These are phyloP conservation scores for Schizosaccharomyces japonicus DNA, from an alignment of 805 yeast species.

Conservation along the genomic window DNA sequence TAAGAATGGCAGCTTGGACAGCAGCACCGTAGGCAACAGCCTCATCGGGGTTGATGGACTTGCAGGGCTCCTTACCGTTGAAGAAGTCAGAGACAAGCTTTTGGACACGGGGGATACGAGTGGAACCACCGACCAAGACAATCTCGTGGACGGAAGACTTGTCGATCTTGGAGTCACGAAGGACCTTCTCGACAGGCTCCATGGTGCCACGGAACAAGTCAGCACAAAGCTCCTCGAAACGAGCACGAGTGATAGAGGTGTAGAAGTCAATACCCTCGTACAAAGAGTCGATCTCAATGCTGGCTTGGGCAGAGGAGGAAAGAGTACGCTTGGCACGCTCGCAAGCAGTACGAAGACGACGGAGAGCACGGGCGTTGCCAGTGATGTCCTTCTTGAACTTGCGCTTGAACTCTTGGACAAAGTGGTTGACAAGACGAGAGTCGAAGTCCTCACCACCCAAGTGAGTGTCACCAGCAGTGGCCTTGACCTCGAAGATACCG, in stretches of 20 bases:
- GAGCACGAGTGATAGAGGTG: conserved; percentile 88
- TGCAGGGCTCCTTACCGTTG: conserved; percentile 92
- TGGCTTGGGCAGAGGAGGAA: conserved; percentile 85
- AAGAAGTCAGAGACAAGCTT: conserved; percentile 87
- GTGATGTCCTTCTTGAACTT: conserved; percentile 90
- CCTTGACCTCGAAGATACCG: conserved; percentile 90
- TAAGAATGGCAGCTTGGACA: conserved; percentile 87
- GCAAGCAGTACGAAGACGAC: conserved; percentile 97
- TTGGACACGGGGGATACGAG: conserved; percentile 94
- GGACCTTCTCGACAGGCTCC: conserved; percentile 87
- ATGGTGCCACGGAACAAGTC: conserved; percentile 81
- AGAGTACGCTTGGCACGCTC: conserved; percentile 98
- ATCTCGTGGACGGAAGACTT: conserved; percentile 78
- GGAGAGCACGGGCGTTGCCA: conserved; percentile 82
- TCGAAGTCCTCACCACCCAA: conserved; percentile 99
- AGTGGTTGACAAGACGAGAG: conserved; percentile 82
- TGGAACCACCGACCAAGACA: conserved; percentile 91
- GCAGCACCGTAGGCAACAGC: conserved; percentile 99
- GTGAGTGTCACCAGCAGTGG: conserved; percentile 78
- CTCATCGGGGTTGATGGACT: conserved; percentile 93
- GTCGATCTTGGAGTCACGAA: conserved; percentile 73
- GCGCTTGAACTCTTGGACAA: conserved; percentile 88
- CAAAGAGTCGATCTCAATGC: conserved; percentile 82
- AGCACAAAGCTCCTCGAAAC: conserved; percentile 90
- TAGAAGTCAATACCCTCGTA: conserved; percentile 90